A percentile compares a stretch with the other conserved stretches of the same genome.
These are phyloP conservation scores for Rugonectria rugulosa DNA, from an alignment of 2,329 filamentous ascomycete genomes.

Conservation along the genomic window DNA sequence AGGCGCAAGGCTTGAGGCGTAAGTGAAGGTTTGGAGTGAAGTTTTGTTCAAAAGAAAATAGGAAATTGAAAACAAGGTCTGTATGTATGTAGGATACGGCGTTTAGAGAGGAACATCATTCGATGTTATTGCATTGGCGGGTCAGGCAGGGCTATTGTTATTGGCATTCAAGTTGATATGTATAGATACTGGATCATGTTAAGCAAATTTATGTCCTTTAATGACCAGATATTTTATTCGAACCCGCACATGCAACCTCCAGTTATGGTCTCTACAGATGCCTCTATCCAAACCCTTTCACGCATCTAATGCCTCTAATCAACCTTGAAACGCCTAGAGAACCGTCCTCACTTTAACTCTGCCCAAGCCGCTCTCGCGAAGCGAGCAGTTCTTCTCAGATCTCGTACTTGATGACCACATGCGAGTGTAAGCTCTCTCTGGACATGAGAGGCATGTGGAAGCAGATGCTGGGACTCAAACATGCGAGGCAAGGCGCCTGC, in stretches of 20 bases:
- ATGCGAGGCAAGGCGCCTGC: conserved; percentile 55
- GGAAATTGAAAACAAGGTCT: conserved; percentile 12
- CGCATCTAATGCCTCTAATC: background rate
- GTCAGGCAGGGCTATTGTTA: conserved; percentile 4
- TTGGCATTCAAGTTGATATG: background rate
- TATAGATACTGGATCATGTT: background rate
- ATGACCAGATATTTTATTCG: conserved; percentile 7
- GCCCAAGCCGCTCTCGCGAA: conserved; percentile 59
- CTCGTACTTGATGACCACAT: conserved; percentile 62
- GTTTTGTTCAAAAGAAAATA: background rate
- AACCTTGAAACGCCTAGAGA: conserved; percentile 14
- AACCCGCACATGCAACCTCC: conserved; percentile 12
- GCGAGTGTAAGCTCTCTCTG: conserved; percentile 57
- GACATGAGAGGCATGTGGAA: conserved; percentile 54
- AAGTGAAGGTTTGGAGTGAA: background rate
- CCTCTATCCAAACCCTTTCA: conserved; percentile 14
- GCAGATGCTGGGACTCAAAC: conserved; percentile 56
- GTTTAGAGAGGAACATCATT: conserved; percentile 28
- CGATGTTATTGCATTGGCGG: conserved; percentile 10
- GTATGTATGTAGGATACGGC: conserved; percentile 24
- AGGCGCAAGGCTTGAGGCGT: conserved; percentile 52
- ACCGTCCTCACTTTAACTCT: conserved; percentile 41
- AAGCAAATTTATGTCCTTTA: conserved; percentile 2
- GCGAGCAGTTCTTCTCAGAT: conserved; percentile 59
- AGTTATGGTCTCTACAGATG: conserved; percentile 15